These are phyloP conservation scores for Cinchona pubescens DNA, from an alignment of 257 asterid genomes.

Conservation along the genomic window DNA sequence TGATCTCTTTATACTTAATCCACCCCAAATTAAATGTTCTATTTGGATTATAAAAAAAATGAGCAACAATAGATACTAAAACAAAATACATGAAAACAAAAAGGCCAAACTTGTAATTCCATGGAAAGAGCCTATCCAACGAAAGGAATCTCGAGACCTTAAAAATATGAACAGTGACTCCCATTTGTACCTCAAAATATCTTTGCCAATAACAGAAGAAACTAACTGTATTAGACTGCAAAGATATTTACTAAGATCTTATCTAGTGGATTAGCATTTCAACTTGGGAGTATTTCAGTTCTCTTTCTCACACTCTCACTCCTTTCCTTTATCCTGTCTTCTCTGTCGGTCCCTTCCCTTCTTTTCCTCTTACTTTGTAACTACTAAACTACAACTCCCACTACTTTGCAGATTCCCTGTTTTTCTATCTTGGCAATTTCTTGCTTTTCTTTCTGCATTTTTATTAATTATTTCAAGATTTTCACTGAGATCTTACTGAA, in stretches of 20 bases:
- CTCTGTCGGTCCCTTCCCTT: slow-evolving; percentile 18
- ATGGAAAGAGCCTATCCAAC: not conserved
- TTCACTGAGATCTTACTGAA: slow-evolving; percentile 8
- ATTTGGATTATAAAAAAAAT: no score
- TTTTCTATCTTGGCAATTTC: not conserved
- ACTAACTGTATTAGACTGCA: not conserved
- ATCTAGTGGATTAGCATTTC: not conserved
- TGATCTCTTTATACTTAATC: no score
- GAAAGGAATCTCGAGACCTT: not conserved
- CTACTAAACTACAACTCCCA: not conserved
- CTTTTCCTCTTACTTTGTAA: not conserved
- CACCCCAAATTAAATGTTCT: no score
- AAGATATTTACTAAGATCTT: not conserved
- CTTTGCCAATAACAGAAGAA: not conserved
- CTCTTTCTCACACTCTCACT: slow-evolving; percentile 7
- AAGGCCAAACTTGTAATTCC: not conserved
- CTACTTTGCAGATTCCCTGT: not conserved
- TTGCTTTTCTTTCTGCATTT: not conserved
- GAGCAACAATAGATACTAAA: no score
- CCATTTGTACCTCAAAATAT: not conserved
- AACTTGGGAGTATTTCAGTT: not conserved
- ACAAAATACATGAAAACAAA: no score
- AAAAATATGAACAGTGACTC: not conserved
- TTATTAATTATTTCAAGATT: not conserved
- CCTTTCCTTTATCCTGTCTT: slow-evolving; percentile 21